Evolutionary conservation across 495 filamentous ascomycete genomes (phyloP), one percentile per base, ranked within the genome.

Genomic region (Penicillium cataractarum): DNA sequence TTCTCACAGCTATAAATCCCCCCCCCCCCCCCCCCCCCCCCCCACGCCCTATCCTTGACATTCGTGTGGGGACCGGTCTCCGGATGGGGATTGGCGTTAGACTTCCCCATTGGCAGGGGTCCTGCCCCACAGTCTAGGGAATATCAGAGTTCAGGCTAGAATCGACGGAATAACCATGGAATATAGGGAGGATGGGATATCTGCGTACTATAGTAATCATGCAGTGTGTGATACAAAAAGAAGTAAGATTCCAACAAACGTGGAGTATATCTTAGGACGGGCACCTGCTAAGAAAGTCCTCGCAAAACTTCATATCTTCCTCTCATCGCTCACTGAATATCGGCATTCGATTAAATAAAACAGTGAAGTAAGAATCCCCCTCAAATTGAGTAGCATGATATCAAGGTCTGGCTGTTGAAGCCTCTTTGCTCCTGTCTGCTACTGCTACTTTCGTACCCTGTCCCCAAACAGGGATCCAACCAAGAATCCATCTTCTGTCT

Each of bases 31-130:
- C 13, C 8, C 5, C 24, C 22, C 17, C 19, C 15, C 19, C 13
- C 8, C 5, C 12, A 49, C 46, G 46, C 46, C 46, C 46, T 50
- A 24, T 50, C 13, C 46, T 50, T 50, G 46, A 50, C 46, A 50
- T 50, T 17, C 15, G 46, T 50, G 46, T 50, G 24, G 46, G 46
- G 46, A 13, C 46, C 6, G 10, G 35, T 46, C 21, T 46, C 40
- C 21, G 40, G 40, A 22, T 46, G 19, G 8, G 3, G 40, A 6
- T 22, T 19, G 40, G 40, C 40, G 40, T 22, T 50, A 8, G 15
- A 12, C 24, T 50, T n/a, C n/a, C 46, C 46, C 15, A 50, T 29
- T 29, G 46, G 46, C 24, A 50, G 46, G 6, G 46, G 46, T 1
- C 24, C 24, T 50, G 46, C 46, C 46, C 46, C 46, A 50, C 46